phyloP scores from a whole-genome alignment of 306 rosid species.

The Prunus mira region DNA sequence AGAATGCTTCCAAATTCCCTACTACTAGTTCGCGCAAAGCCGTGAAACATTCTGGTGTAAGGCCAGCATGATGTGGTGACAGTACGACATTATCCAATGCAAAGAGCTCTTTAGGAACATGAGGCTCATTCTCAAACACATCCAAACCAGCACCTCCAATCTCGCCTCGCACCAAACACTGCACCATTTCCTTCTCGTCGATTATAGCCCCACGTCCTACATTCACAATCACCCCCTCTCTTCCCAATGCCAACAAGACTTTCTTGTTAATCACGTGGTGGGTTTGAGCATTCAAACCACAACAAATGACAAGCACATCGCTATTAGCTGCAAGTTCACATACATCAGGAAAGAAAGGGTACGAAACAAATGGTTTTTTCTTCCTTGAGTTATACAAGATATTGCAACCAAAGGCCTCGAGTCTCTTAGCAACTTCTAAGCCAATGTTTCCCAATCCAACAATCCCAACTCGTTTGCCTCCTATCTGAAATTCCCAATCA shows the following conservation, averaged over 20 bases:
- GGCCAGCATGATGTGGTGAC: constrained; percentile 40
- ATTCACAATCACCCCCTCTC: constrained; percentile 46
- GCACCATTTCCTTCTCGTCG: constrained; percentile 50
- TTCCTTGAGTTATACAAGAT: constrained; percentile 35
- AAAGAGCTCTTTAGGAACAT: constrained; percentile 32
- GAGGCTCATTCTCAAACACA: constrained; percentile 60
- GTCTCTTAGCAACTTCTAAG: constrained; percentile 43
- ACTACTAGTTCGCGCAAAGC: constrained; percentile 18
- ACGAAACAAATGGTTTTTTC: constrained; percentile 22
- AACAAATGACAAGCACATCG: constrained; percentile 41
- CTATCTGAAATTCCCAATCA: constrained; percentile 33
- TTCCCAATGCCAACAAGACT: constrained; percentile 43
- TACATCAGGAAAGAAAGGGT: constrained; percentile 43
- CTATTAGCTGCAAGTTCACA: constrained; percentile 44
- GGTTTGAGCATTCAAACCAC: constrained; percentile 43
- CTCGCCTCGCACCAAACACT: constrained; percentile 32
- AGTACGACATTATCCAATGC: constrained; percentile 51
- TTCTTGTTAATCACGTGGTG: constrained; percentile 34
- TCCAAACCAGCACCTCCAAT: constrained; percentile 56
- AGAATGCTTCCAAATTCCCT: constrained; percentile 50
- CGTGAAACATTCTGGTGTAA: constrained; percentile 21
- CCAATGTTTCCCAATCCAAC: constrained; percentile 28
- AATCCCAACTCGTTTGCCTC: constrained; percentile 45
- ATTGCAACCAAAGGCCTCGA: constrained; percentile 46
- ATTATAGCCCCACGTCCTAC: constrained; percentile 48